Percentiles rank a stretch among this genome's conserved stretches.
These are phyloP conservation scores for Triticum timopheevii DNA, from an alignment of 176 grass and related monocot genomes.

Conservation along the genomic window DNA sequence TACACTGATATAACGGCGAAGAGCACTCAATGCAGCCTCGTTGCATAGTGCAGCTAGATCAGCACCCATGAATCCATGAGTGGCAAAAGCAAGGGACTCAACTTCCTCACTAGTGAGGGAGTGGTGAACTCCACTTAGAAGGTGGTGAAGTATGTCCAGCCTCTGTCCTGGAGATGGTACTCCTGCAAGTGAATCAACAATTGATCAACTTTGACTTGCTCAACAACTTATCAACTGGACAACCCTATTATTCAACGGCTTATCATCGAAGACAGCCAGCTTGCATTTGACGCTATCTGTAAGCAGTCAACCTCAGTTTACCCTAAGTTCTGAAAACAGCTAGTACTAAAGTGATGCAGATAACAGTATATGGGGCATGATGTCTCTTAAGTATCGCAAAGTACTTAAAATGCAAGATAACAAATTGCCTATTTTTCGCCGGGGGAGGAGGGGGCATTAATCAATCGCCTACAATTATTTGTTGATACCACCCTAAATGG, in stretches of 20 bases:
- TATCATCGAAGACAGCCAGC: not conserved
- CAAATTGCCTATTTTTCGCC: not conserved
- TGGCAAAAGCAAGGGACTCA: constrained; percentile 53
- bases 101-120: constrained; percentile 48
- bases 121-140: constrained; percentile 62
- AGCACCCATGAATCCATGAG: constrained; percentile 97
- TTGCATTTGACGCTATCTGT: not conserved
- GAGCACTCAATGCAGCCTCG: constrained; percentile 69
- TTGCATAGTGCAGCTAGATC: constrained; percentile 92
- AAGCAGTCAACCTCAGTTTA: constrained; percentile 14
- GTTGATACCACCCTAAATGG: constrained; percentile 13
- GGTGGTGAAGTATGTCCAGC: constrained; percentile 65
- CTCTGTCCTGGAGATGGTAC: constrained; percentile 87
- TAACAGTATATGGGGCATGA: not conserved
- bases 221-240: constrained; percentile 17
- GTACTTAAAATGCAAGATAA: constrained; percentile 8
- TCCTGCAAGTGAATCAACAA: constrained; percentile 44
- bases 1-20: constrained; percentile 58
- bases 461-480: not conserved
- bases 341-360: not conserved
- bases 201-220: not conserved
- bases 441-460: not conserved
- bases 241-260: not conserved
- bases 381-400: not conserved
- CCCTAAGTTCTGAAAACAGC: not conserved